A percentile compares a stretch with the other conserved stretches of the same genome.
Conservation (phyloP, 2,329 filamentous ascomycete species). For the Fusarium udum region DNA sequence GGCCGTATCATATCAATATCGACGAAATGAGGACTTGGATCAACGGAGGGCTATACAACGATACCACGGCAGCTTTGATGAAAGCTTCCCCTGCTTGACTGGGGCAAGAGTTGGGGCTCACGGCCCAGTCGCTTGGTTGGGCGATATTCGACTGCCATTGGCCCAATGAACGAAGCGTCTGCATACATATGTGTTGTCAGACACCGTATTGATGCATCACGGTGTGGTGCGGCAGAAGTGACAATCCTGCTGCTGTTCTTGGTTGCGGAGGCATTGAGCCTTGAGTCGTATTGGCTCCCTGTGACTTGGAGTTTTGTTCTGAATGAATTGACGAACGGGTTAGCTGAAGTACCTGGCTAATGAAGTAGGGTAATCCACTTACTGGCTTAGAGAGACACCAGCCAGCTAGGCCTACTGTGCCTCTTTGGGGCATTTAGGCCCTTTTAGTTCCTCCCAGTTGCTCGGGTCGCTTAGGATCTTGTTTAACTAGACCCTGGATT, state of each 20-base stretch:
- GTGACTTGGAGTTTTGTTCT: constrained; percentile 16
- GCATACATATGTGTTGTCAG: constrained; percentile 40
- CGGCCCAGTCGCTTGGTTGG: constrained; percentile 38
- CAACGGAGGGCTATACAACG: background rate
- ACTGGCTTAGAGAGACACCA: constrained; percentile 36
- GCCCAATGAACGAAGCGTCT: constrained; percentile 21
- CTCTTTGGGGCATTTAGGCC: constrained; percentile 45
- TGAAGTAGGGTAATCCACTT: constrained; percentile 31
- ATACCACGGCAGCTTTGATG: constrained; percentile 5
- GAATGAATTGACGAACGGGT: constrained; percentile 28
- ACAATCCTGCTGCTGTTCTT: constrained; percentile 16
- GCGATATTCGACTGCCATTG: constrained; percentile 28
- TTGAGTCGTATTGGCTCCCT: constrained; percentile 16
- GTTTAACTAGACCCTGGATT: constrained; percentile 46
- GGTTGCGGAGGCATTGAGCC: constrained; percentile 4
- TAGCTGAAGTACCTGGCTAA: constrained; percentile 38
- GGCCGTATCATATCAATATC: constrained; percentile 2
- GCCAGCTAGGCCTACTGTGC: constrained; percentile 46
- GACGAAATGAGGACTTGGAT: constrained; percentile 13
- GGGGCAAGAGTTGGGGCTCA: constrained; percentile 21
- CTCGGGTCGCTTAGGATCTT: constrained; percentile 53
- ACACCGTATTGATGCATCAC: constrained; percentile 36
- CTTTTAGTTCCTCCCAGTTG: constrained; percentile 53
- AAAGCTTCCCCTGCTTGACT: constrained; percentile 26
- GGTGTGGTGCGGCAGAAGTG: constrained; percentile 25